phyloP scores from a whole-genome alignment of 768 basidiomycete genomes.

The Lyophyllum atratum region DNA sequence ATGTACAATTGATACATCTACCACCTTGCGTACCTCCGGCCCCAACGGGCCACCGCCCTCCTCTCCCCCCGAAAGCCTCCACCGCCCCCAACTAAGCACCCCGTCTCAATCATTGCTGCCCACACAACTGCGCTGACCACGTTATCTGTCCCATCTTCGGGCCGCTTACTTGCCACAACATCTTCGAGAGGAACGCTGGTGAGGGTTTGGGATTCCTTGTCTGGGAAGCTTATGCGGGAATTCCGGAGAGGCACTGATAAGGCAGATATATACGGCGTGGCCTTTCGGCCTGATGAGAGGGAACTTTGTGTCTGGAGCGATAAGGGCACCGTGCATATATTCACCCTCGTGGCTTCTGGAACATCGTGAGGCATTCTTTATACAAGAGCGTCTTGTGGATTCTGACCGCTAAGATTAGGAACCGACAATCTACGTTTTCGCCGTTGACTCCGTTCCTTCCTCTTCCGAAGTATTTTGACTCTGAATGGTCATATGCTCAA shows the following conservation, averaged over 20 bases:
- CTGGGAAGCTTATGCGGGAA: constrained; percentile 76
- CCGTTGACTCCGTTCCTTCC: constrained; percentile 79
- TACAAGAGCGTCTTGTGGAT: background rate
- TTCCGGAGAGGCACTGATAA: constrained; percentile 86
- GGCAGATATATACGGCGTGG: constrained; percentile 89
- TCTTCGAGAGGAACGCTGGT: constrained; percentile 84
- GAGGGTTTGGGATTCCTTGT: constrained; percentile 79
- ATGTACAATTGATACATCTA: constrained; percentile 85
- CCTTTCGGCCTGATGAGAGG: constrained; percentile 83
- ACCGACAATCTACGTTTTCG: constrained; percentile 83
- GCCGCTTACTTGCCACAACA: constrained; percentile 80
- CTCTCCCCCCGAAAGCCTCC: constrained; percentile 56
- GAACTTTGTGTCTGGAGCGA: constrained; percentile 94
- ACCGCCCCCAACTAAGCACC: constrained; percentile 58
- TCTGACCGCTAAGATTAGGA: constrained; percentile 41
- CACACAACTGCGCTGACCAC: constrained; percentile 81
- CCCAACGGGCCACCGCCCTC: constrained; percentile 56
- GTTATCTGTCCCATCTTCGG: constrained; percentile 75
- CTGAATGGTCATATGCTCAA: constrained; percentile 96
- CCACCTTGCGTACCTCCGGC: constrained; percentile 73
- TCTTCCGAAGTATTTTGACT: constrained; percentile 88
- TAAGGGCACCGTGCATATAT: constrained; percentile 92
- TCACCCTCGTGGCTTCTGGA: constrained; percentile 69
- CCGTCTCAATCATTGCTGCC: constrained; percentile 81
- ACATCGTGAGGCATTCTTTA: constrained; percentile 51